Conservation (phyloP, 805 yeast genomes). For the Sungouiozyma intestinalis region DNA sequence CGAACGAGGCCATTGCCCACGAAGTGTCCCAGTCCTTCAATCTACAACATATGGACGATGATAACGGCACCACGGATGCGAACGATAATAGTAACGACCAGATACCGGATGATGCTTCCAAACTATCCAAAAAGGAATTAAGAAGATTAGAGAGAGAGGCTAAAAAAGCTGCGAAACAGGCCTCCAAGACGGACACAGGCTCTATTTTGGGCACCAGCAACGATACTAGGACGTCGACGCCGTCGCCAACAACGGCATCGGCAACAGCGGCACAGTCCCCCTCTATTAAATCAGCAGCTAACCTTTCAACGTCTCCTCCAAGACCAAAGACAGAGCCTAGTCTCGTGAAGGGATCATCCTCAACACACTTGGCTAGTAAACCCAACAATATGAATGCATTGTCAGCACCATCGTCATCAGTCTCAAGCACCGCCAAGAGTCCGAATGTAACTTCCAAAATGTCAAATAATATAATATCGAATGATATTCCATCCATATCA, state of each 20-base stretch:
- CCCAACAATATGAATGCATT: slow-evolving; percentile 8
- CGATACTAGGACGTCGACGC: slow-evolving; percentile 8
- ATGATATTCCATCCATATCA: slow-evolving; percentile 4
- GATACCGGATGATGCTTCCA: slow-evolving; percentile 12
- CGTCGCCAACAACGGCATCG: slow-evolving; percentile 3
- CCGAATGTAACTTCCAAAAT: slow-evolving; percentile 6
- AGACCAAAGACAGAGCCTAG: slow-evolving; percentile 6
- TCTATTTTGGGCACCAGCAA: not conserved
- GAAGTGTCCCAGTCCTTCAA: slow-evolving; percentile 36
- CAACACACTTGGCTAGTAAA: slow-evolving; percentile 5
- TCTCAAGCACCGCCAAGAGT: slow-evolving; percentile 12
- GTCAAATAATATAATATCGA: slow-evolving; percentile 2
- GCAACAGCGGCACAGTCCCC: not conserved
- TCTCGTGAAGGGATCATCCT: not conserved
- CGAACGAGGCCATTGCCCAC: slow-evolving; percentile 41
- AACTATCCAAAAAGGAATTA: slow-evolving; percentile 26
- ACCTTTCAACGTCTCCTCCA: slow-evolving; percentile 3
- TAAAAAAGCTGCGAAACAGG: slow-evolving; percentile 27
- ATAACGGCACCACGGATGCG: slow-evolving; percentile 10
- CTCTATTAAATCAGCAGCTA: not conserved
- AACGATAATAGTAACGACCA: not conserved
- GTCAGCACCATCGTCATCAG: slow-evolving; percentile 1
- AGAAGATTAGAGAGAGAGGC: slow-evolving; percentile 29
- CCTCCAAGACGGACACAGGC: slow-evolving; percentile 13
- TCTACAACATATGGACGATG: slow-evolving; percentile 21